phyloP scores from a whole-genome alignment of 164 flowering plant genomes.

The Vitis labrusca region DNA sequence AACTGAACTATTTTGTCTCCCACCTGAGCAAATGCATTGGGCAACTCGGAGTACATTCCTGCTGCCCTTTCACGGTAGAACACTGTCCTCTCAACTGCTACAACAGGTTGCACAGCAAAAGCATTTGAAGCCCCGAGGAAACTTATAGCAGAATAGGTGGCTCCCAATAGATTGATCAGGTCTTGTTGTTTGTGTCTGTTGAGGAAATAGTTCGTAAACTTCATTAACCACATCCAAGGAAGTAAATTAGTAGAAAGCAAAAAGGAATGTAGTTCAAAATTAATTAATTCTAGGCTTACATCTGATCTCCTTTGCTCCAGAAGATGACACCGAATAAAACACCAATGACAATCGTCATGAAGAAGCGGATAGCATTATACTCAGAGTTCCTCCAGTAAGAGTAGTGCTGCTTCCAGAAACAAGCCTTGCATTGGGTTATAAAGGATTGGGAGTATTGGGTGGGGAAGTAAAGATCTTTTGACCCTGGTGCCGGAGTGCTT shows the following conservation, averaged over 20 bases:
- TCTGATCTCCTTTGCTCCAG: constrained; percentile 49
- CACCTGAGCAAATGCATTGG: too few species aligned
- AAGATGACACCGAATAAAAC: constrained; percentile 53
- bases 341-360: constrained; percentile 45
- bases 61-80: too few species aligned
- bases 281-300: constrained; percentile 26
- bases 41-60: constrained; percentile 3
- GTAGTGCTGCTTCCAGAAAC: constrained; percentile 58
- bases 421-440: too few species aligned
- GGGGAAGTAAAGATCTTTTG: too few species aligned
- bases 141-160: constrained; percentile 45
- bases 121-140: constrained; percentile 57
- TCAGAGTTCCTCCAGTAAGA: constrained; percentile 63
- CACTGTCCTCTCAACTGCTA: too few species aligned
- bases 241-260: neutral
- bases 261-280: neutral
- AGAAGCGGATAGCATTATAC: constrained; percentile 47
- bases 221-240: too few species aligned
- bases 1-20: too few species aligned
- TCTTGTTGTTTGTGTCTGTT: constrained; percentile 54
- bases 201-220: neutral
- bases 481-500: too few species aligned
- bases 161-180: constrained; percentile 53
- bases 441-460: too few species aligned
- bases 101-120: neutral